Evolutionary conservation across 1,284 basidiomycete species (phyloP), one percentile per base, ranked within the genome.

Genomic region (Fomes fomentarius): DNA sequence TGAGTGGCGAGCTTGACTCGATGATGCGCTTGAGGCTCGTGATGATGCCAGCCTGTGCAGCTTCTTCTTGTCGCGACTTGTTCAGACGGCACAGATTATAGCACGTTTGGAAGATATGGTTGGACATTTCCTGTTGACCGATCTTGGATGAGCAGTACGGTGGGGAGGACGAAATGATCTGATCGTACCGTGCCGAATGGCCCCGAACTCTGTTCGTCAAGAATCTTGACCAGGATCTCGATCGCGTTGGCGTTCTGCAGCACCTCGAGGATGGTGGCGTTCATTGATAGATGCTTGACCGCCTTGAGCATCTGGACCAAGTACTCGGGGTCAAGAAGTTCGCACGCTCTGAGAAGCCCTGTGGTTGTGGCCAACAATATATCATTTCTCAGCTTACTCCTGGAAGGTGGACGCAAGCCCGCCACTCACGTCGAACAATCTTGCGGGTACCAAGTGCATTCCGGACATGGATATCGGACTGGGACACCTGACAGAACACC

Each of bases 171-270:
- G 51, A 26, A 44, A 24, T 31, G 10, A n/a, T 15, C 33, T 76
- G n/a, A 30, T 4, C 88, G 56, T 66, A 94, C 95, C 35, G 94
- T 90, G 65, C 85, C 89, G 63, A 94, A 87, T 1, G 85, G 82
- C 3, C 93, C 89, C 15, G 85, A 79, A 53, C 87, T 85, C 65
- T 93, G 88, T 66, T 93, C 87, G 26, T 92, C 91, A 25, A 98
- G 76, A 11, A 97, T 84, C 35, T 82, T 83, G 39, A 95, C 87
- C 10, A 99, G 79, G 47, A 94, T 88, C 69, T 98, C 94, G 59
- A 98, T 91, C 1, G 93, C 90, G 66, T 98, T 97, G 30, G 95
- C 94, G 62, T 98, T 98, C 72, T 98, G 96, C 15, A 99, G 77
- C 4, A 96, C 91, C 65, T 98, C 95, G 26, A 97, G 84, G 17